These are phyloP conservation scores for Talaromyces sp. DNA, from an alignment of 2,329 filamentous ascomycete genomes.

Conservation along the genomic window DNA sequence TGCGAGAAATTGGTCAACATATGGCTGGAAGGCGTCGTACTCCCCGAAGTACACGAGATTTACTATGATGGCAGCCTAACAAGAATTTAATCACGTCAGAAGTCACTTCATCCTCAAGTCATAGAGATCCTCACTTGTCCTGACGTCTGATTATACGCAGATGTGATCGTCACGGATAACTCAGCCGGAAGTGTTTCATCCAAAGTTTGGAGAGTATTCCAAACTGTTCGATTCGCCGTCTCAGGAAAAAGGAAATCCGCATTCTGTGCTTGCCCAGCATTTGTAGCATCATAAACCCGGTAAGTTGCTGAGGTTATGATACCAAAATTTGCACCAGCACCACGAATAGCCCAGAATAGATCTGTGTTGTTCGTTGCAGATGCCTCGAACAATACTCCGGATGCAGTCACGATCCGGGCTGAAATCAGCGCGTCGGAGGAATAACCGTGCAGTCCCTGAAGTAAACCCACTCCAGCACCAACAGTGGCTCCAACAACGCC, in stretches of 20 bases:
- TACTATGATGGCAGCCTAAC: slow-evolving; percentile 7
- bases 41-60: slow-evolving; percentile 10
- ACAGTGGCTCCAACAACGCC: slow-evolving; percentile 12
- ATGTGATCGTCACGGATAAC: neutral
- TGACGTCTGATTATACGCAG: slow-evolving; percentile 9
- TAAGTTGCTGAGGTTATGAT: slow-evolving; percentile 33
- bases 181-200: slow-evolving; percentile 8
- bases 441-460: slow-evolving; percentile 14
- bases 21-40: neutral
- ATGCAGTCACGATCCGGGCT: slow-evolving; percentile 29
- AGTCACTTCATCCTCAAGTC: neutral
- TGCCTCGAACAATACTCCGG: slow-evolving; percentile 31
- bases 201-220: slow-evolving; percentile 5
- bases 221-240: slow-evolving; percentile 12
- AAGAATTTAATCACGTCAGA: neutral
- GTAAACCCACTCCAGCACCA: slow-evolving; percentile 14
- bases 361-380: slow-evolving; percentile 28
- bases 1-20: slow-evolving; percentile 6
- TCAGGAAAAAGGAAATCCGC: slow-evolving; percentile 17
- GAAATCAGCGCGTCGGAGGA: slow-evolving; percentile 9
- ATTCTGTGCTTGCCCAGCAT: slow-evolving; percentile 19
- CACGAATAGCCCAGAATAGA: slow-evolving; percentile 33
- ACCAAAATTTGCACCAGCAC: slow-evolving; percentile 35
- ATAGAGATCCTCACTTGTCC: neutral
- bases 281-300: slow-evolving; percentile 24